Evolutionary conservation across 148 eudicot species (phyloP), one percentile per base, ranked within the genome.

Genomic region (Rhododendron ovatum): DNA sequence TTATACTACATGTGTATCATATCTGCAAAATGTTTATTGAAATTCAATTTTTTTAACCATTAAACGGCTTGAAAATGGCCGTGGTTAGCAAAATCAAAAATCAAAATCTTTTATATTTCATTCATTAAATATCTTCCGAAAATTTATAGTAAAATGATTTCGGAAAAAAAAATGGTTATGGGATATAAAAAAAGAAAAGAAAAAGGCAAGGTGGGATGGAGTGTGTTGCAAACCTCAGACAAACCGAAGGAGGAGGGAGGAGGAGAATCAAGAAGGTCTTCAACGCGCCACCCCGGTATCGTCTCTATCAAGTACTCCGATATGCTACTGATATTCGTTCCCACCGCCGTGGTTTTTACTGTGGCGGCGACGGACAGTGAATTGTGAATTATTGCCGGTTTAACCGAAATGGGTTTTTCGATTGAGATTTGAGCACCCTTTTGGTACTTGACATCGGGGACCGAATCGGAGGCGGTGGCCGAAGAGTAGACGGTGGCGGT

Each of bases 201-300:
- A 83, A 7, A 33, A 13, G 26, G 79, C 35, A 12, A 71, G 15
- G 17, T 81, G 33, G 33, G 10, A n/a, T 33, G 11, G 81, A 45
- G 61, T 55, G n/a, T 11, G 15, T 48, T 48, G 63, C 93, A 75
- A 74, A 92, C 96, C 96, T 94, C 87, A 7, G 26, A 83, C 77
- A 90, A 86, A 81, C 90, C 88, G 61, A 76, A 85, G 69, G 93
- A 76, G 61, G 93, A 86, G 45, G 90, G 75, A 61, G 92, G 77
- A 47, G 91, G 76, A 24, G 91, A 86, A 86, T 95, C 94, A 59
- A 91, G 88, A 74, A 96, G 86, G 53, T 96, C 98, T 81, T 96
- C 96, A 83, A 96, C 94, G 78, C 93, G 94, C 98, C 98, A 96
- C 37, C 95, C 98, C 3, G 98, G 98, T 57, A 92, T 78, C 86